Evolutionary conservation across 2,329 filamentous ascomycete species (phyloP), one percentile per base, ranked within the genome.

Genomic region (Fusarium sulawesiense): DNA sequence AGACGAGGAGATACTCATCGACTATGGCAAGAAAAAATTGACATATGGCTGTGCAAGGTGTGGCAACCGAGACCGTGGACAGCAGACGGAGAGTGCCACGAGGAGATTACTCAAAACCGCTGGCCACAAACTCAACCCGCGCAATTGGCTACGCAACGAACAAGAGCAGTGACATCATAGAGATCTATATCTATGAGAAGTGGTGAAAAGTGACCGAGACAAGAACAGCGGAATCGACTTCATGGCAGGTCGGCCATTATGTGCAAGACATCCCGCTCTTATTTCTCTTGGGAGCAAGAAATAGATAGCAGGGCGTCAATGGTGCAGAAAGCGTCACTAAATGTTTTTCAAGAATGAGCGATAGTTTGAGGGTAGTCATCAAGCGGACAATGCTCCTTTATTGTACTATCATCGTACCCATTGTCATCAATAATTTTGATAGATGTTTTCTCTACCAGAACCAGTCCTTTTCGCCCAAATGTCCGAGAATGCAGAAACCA

Each of bases 401-500:
- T 81, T 80, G 78, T 80, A 80, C 79, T 81, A 80, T 80, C 78
- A 78, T 82, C 77, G 80, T 81, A 80, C 78, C 76, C 78, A 78
- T 81, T 80, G 79, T 80, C 80, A 80, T 83, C 79, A 82, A 77
- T 78, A 78, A 80, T 79, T 78, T 82, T 80, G 80, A 78, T 80
- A 81, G 80, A 80, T 78, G 77, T 75, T 77, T 78, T 78, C 77
- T 82, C 83, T 83, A 84, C 80, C 81, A 86, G 83, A 84, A 84
- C 84, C 84, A 82, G 81, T 83, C 81, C 84, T 83, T 86, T 87
- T 87, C 84, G 84, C 85, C 85, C 79, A 65, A 83, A 78, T 80
- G 78, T 84, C 85, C 85, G 81, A 86, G 83, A 86, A 87, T 87
- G 84, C 84, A 86, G 82, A 82, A 83, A 85, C 82, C 83, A 82